These are phyloP conservation scores for Backusella morwellensis DNA, from an alignment of 192 early-diverging fungal genomes.

Conservation along the genomic window DNA sequence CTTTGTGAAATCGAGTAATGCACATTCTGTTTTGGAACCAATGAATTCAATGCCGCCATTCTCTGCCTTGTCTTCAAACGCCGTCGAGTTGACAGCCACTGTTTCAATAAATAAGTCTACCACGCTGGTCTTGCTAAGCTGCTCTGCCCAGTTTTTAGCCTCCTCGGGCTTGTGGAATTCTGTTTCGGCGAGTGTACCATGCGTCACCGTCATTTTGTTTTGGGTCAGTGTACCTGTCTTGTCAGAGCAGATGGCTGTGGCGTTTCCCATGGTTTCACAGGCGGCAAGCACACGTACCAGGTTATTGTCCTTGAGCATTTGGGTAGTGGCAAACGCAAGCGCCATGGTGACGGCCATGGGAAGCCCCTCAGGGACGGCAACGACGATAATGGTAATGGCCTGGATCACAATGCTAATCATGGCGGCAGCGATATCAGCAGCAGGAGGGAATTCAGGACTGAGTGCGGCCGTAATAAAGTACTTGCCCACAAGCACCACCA, in stretches of 20 bases:
- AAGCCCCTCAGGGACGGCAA: constrained; percentile 83
- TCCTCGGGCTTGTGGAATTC: constrained; percentile 42
- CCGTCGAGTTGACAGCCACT: constrained; percentile 72
- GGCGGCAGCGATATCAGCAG: constrained; percentile 49
- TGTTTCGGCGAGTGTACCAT: constrained; percentile 52
- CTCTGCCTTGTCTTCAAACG: constrained; percentile 66
- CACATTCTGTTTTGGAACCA: constrained; percentile 80
- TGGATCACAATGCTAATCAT: constrained; percentile 73
- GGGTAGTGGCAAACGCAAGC: constrained; percentile 74
- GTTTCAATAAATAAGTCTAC: constrained; percentile 46
- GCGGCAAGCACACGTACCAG: constrained; percentile 76
- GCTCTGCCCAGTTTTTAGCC: constrained; percentile 45
- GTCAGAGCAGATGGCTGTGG: constrained; percentile 82
- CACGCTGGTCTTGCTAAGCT: constrained; percentile 37
- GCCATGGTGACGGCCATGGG: constrained; percentile 84
- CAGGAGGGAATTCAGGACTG: constrained; percentile 56
- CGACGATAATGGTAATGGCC: constrained; percentile 78
- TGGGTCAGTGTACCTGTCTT: constrained; percentile 86
- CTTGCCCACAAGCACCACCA: constrained; percentile 65
- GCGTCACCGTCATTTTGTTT: constrained; percentile 79
- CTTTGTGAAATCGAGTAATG: constrained; percentile 67
- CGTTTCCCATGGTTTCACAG: constrained; percentile 81
- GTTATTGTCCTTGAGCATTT: constrained; percentile 80
- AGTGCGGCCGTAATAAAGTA: constrained; percentile 61
- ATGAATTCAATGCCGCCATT: constrained; percentile 56